Conservation (phyloP, 441 rosid genomes). For the Kokia cookei region DNA sequence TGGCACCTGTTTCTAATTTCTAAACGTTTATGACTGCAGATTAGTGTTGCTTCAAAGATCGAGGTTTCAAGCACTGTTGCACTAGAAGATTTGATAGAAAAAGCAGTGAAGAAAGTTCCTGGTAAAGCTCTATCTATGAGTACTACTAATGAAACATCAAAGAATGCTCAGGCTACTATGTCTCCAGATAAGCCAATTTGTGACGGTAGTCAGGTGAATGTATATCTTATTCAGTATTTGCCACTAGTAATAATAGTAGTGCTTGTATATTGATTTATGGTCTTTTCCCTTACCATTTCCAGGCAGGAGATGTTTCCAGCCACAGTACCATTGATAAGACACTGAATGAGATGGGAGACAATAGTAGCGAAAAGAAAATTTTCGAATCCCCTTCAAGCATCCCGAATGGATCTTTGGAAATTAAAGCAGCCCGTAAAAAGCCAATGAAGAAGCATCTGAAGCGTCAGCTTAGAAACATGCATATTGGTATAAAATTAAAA, state of each 20-base stretch:
- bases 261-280: constrained; percentile 5
- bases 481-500: constrained; percentile 41
- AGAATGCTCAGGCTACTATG: background rate
- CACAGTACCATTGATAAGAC: constrained; percentile 11
- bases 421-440: constrained; percentile 14
- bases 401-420: constrained; percentile 7
- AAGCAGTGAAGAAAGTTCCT: constrained; percentile 3
- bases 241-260: background rate
- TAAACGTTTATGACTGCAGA: constrained; percentile 21
- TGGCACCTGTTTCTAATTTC: constrained; percentile 15
- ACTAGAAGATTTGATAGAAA: constrained; percentile 4
- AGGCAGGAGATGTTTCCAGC: constrained; percentile 24
- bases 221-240: background rate
- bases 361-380: constrained; percentile 12
- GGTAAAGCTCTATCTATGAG: constrained; percentile 8
- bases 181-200: constrained; percentile 13
- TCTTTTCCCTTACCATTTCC: constrained; percentile 13
- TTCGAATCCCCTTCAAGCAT: constrained; percentile 7
- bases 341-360: constrained; percentile 15
- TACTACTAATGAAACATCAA: background rate
- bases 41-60: constrained; percentile 7
- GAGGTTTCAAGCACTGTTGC: constrained; percentile 9
- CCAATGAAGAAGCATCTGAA: constrained; percentile 37
- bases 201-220: constrained; percentile 27
- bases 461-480: constrained; percentile 20